Conservation (phyloP, 2,329 filamentous ascomycete genomes). For the Pseudogymnoascus sp. region DNA sequence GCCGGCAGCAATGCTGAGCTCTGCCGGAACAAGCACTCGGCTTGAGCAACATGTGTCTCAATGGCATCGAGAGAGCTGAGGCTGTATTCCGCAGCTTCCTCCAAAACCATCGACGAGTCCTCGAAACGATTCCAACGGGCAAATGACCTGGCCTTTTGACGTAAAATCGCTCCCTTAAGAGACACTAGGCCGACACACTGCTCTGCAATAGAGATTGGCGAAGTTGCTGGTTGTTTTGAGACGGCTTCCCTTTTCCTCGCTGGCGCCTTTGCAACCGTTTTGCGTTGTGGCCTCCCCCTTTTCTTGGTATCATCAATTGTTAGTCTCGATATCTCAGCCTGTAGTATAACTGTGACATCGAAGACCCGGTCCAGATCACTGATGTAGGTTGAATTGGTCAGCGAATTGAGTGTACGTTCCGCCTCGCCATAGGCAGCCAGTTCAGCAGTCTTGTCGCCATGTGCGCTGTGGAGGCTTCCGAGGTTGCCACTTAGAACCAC, state of each 20-base stretch:
- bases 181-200: conserved; percentile 33
- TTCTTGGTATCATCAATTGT: conserved; percentile 30
- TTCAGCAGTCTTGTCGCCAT: conserved; percentile 42
- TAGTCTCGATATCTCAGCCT: conserved; percentile 22
- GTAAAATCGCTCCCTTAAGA: conserved; percentile 42
- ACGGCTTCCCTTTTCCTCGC: conserved; percentile 12
- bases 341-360: conserved; percentile 17
- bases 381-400: conserved; percentile 35
- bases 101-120: conserved; percentile 50
- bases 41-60: conserved; percentile 53
- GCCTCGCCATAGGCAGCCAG: conserved; percentile 42
- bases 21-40: conserved; percentile 60
- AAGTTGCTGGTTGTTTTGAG: conserved; percentile 21
- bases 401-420: conserved; percentile 37
- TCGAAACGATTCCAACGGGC: conserved; percentile 40
- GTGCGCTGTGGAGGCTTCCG: conserved; percentile 45
- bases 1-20: conserved; percentile 66
- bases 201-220: conserved; percentile 18
- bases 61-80: conserved; percentile 37
- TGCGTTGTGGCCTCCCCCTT: conserved; percentile 23
- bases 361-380: conserved; percentile 19
- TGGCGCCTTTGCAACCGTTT: conserved; percentile 25
- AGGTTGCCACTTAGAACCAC: conserved; percentile 48
- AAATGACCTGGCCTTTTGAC: conserved; percentile 44
- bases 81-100: conserved; percentile 41